Conservation (phyloP, 2,329 filamentous ascomycete species). For the Venturia asperata region DNA sequence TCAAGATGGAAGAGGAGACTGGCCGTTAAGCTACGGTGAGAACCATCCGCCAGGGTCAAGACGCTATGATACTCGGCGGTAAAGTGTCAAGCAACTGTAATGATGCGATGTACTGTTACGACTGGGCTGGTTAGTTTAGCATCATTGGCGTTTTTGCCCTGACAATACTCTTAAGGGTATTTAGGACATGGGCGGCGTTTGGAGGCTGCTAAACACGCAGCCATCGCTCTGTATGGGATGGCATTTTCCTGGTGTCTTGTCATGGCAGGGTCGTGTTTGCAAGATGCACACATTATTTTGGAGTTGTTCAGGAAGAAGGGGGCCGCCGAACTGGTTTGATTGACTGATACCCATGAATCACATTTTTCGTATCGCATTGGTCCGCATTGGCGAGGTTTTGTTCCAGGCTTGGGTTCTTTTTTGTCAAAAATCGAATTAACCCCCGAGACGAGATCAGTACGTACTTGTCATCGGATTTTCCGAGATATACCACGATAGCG, state of each 20-base stretch:
- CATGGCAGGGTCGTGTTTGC: constrained; percentile 1
- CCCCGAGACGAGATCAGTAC: background rate
- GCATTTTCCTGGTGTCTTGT: background rate
- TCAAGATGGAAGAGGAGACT: background rate
- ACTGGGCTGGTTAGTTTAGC: background rate
- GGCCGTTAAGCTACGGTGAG: background rate
- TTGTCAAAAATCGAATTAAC: background rate
- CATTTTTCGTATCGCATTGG: too few relatives aligned
- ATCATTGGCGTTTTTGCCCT: constrained; percentile 3
- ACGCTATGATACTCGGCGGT: background rate
- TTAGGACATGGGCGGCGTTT: background rate
- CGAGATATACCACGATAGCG: background rate
- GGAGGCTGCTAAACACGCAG: background rate
- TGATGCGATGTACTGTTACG: constrained; percentile 4
- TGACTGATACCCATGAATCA: background rate
- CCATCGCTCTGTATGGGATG: too few relatives aligned
- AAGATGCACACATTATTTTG: background rate
- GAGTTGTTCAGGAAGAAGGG: background rate
- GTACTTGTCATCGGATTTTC: background rate
- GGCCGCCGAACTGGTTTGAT: background rate
- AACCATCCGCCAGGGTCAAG: background rate
- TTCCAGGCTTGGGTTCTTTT: background rate
- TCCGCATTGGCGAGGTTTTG: too few relatives aligned
- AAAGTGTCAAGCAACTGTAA: background rate
- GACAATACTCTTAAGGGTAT: background rate